These are phyloP conservation scores for Phaeosphaeriaceae sp. DNA, from an alignment of 2,329 filamentous ascomycete species.

Conservation along the genomic window DNA sequence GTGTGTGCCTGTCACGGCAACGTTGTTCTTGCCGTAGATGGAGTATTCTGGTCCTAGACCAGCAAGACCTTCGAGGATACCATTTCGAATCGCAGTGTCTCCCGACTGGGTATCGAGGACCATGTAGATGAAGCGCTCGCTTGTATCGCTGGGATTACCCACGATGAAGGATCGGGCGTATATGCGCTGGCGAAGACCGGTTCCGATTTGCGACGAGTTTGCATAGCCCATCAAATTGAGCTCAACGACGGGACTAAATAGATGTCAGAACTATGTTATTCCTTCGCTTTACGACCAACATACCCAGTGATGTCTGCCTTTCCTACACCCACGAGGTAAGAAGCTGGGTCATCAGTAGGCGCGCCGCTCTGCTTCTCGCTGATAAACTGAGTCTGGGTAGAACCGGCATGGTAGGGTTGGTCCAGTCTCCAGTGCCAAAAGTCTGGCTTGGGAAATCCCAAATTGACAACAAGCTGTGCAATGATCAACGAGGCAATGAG, in stretches of 20 bases:
- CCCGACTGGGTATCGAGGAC: slow-evolving; percentile 87
- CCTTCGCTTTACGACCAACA: not conserved
- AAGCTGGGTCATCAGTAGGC: slow-evolving; percentile 47
- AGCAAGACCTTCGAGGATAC: slow-evolving; percentile 79
- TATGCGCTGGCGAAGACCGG: slow-evolving; percentile 83
- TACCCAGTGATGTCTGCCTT: slow-evolving; percentile 77
- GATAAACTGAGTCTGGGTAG: slow-evolving; percentile 32
- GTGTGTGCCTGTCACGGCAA: slow-evolving; percentile 91
- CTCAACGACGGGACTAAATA: slow-evolving; percentile 77
- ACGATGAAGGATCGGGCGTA: slow-evolving; percentile 92
- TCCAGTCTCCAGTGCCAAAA: slow-evolving; percentile 45
- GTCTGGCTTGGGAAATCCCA: slow-evolving; percentile 45
- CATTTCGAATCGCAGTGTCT: slow-evolving; percentile 85
- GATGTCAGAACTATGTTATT: slow-evolving; percentile 15
- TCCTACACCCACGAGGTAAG: slow-evolving; percentile 71
- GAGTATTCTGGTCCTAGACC: slow-evolving; percentile 74
- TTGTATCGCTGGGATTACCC: slow-evolving; percentile 68
- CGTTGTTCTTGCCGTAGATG: slow-evolving; percentile 78
- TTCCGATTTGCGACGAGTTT: slow-evolving; percentile 80
- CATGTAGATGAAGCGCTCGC: slow-evolving; percentile 82
- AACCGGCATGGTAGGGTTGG: slow-evolving; percentile 23
- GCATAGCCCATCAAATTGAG: slow-evolving; percentile 94
- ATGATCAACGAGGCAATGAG: slow-evolving; percentile 42
- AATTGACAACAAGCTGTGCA: slow-evolving; percentile 41
- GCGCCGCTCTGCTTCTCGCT: slow-evolving; percentile 37